phyloP scores from a whole-genome alignment of 306 rosid genomes.

The Canavalia ensiformis region DNA sequence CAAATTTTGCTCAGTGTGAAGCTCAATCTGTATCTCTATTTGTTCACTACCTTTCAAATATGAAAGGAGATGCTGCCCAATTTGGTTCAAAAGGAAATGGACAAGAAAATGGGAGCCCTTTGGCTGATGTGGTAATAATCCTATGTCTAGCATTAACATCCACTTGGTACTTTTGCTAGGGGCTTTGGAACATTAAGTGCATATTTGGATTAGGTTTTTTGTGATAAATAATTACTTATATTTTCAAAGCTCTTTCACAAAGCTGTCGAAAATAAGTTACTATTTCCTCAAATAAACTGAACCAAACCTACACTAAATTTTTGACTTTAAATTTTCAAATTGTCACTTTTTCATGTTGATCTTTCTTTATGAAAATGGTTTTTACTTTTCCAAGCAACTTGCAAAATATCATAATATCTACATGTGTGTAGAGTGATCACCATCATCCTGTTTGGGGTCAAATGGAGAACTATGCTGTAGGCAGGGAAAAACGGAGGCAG shows the following conservation, averaged over 20 bases:
- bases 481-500: conserved; percentile 88
- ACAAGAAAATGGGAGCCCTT: conserved; percentile 75
- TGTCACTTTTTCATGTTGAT: not conserved
- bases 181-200: conserved; percentile 16
- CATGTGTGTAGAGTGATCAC: conserved; percentile 68
- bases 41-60: conserved; percentile 84
- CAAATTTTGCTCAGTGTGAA: conserved; percentile 88
- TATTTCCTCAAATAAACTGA: no score
- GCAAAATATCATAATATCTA: conserved; percentile 42
- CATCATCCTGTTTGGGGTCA: conserved; percentile 98
- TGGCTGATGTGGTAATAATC: conserved; percentile 73
- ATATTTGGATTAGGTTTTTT: no score
- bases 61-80: conserved; percentile 68
- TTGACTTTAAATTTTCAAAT: conserved; percentile 38
- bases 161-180: not conserved
- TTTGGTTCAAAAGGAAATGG: conserved; percentile 74
- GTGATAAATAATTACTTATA: no score
- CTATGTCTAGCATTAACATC: conserved; percentile 38
- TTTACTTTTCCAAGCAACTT: conserved; percentile 30
- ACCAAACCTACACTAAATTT: not conserved
- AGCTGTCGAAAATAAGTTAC: no score
- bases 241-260: no score
- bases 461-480: conserved; percentile 83
- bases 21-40: conserved; percentile 91
- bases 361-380: conserved; percentile 19